Conservation (phyloP, 192 early-diverging fungal species). For the Backusella morwellensis region DNA sequence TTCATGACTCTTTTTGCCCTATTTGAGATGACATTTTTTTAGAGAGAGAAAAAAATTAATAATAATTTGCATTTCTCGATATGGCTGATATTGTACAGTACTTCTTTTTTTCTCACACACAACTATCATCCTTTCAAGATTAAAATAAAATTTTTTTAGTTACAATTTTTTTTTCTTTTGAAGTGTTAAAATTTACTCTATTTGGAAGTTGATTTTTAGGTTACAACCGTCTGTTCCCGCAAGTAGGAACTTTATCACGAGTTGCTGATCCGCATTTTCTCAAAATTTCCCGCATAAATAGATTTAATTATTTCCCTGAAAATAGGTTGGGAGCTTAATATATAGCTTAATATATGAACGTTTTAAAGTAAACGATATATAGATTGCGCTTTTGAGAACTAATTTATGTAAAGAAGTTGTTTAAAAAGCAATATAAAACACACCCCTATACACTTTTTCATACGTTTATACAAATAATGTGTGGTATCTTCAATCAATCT, state of each 20-base stretch:
- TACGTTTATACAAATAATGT: not conserved
- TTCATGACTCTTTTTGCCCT: not conserved
- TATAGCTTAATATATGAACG: not conserved
- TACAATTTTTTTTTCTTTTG: not conserved
- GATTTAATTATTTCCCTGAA: not conserved
- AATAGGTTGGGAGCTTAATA: not conserved
- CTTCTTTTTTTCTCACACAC: slow-evolving; percentile 4
- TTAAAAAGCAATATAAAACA: too few species aligned
- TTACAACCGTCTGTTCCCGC: slow-evolving; percentile 1
- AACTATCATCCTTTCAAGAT: slow-evolving; percentile 7
- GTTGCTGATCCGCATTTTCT: not conserved
- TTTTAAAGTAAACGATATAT: not conserved
- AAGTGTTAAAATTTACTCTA: slow-evolving; percentile 5
- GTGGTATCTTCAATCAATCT: not conserved
- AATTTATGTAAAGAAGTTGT: not conserved
- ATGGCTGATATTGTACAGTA: slow-evolving; percentile 8
- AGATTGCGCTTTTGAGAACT: not conserved
- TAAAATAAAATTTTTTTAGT: not conserved
- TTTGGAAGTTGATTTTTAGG: not conserved
- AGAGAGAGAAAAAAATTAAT: slow-evolving; percentile 3
- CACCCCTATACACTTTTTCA: too few species aligned
- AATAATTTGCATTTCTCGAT: slow-evolving; percentile 3
- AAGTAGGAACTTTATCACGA: not conserved
- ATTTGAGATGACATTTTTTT: slow-evolving; percentile 2
- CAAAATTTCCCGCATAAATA: not conserved